A percentile compares a stretch with the other conserved stretches of the same genome.
These are phyloP conservation scores for Pseudocercospora pini-densiflorae DNA, from an alignment of 2,329 filamentous ascomycete genomes.

Conservation along the genomic window DNA sequence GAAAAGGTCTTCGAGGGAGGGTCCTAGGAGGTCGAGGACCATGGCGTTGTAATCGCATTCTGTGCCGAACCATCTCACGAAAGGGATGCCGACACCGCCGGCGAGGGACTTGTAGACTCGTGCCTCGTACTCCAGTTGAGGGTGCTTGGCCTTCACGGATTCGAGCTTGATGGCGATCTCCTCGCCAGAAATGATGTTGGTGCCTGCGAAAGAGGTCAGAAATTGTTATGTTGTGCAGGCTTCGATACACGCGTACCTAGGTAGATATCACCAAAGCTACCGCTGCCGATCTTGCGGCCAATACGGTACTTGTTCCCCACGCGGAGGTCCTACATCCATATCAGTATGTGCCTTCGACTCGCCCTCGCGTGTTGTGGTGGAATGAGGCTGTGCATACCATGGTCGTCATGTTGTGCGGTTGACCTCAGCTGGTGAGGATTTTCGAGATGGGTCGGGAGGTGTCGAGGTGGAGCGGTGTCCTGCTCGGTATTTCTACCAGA, in stretches of 20 bases:
- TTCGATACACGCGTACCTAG: constrained; percentile 61
- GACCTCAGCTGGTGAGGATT: constrained; percentile 35
- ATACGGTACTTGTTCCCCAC: constrained; percentile 99
- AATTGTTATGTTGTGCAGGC: not conserved
- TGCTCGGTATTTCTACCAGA: constrained; percentile 37
- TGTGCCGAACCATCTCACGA: constrained; percentile 99
- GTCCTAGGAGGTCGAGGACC: constrained; percentile 96
- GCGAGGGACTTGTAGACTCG: constrained; percentile 89
- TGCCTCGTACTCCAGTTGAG: constrained; percentile 97
- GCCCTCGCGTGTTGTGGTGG: constrained; percentile 27
- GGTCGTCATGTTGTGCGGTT: constrained; percentile 60
- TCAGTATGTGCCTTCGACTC: constrained; percentile 39
- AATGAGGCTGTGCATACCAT: constrained; percentile 57
- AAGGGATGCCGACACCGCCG: constrained; percentile 95
- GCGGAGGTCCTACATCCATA: constrained; percentile 77
- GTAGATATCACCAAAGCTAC: constrained; percentile 98
- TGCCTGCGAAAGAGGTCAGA: constrained; percentile 60
- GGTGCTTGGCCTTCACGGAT: constrained; percentile 99
- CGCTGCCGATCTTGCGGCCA: constrained; percentile 97
- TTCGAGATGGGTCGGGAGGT: constrained; percentile 18
- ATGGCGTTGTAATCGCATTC: constrained; percentile 99
- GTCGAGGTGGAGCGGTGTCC: constrained; percentile 15
- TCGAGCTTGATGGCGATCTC: constrained; percentile 99
- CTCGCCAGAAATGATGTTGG: constrained; percentile 99
- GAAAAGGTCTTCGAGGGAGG: constrained; percentile 96